These are phyloP conservation scores for Strobilomyces echinocephalus DNA, from an alignment of 768 basidiomycete genomes.

Conservation along the genomic window DNA sequence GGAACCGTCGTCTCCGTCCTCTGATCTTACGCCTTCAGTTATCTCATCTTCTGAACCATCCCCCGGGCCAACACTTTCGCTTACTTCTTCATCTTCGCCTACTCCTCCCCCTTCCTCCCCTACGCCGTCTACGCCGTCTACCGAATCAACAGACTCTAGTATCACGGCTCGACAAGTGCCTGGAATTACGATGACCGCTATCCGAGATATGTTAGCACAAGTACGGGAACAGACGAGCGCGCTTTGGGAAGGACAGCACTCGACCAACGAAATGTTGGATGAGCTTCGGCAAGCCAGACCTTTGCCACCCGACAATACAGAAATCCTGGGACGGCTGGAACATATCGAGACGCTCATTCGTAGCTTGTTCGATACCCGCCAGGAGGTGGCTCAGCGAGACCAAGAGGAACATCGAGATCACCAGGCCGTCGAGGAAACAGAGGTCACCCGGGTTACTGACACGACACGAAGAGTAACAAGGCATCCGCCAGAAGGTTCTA, in stretches of 20 bases:
- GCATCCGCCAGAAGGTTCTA: constrained; percentile 20
- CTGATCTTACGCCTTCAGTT: constrained; percentile 29
- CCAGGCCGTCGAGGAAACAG: constrained; percentile 7
- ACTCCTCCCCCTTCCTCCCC: constrained; percentile 35
- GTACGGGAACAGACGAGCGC: constrained; percentile 57
- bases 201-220: constrained; percentile 51
- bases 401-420: neutral
- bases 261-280: constrained; percentile 58
- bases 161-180: constrained; percentile 35
- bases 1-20: constrained; percentile 24
- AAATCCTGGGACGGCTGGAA: constrained; percentile 29
- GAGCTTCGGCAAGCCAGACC: constrained; percentile 50
- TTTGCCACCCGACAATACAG: constrained; percentile 37
- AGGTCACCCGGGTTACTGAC: constrained; percentile 16
- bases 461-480: constrained; percentile 13
- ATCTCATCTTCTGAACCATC: constrained; percentile 33
- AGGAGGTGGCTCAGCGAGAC: constrained; percentile 1
- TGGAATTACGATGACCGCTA: constrained; percentile 35
- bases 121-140: constrained; percentile 33
- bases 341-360: constrained; percentile 24
- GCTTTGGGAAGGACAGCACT: constrained; percentile 58
- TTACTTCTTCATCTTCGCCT: constrained; percentile 33
- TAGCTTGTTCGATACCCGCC: constrained; percentile 6
- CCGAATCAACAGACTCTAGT: constrained; percentile 26
- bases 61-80: constrained; percentile 36